Conservation (phyloP, 352 stramenopile genomes). For the Phytophthora fragariaefolia region DNA sequence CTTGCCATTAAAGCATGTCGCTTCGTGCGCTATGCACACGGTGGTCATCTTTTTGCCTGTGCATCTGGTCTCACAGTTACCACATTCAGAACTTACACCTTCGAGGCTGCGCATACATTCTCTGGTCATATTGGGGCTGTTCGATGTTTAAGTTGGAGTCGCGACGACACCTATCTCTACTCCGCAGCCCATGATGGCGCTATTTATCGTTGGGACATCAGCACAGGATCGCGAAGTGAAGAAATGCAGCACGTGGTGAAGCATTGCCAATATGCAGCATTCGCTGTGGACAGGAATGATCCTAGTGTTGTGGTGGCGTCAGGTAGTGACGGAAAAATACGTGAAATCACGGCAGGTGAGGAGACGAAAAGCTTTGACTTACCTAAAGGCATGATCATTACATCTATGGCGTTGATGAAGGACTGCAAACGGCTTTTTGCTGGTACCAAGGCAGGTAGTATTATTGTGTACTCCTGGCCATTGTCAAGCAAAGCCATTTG, state of each 20-base stretch:
- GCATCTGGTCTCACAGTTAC: conserved; percentile 69
- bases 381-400: conserved; percentile 46
- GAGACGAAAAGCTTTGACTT: conserved; percentile 64
- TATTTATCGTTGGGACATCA: conserved; percentile 82
- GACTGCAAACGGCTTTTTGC: conserved; percentile 72
- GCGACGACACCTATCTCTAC: conserved; percentile 78
- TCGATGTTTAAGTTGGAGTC: conserved; percentile 65
- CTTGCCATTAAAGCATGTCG: conserved; percentile 71
- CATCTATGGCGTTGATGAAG: conserved; percentile 63
- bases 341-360: conserved; percentile 66
- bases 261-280: conserved; percentile 73
- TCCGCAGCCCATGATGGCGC: conserved; percentile 81
- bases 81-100: conserved; percentile 71
- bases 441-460: conserved; percentile 63
- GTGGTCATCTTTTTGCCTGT: conserved; percentile 79
- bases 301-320: conserved; percentile 57
- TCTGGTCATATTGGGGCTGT: conserved; percentile 85
- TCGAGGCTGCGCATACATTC: conserved; percentile 75
- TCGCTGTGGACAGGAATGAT: conserved; percentile 62
- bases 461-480: conserved; percentile 74
- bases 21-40: conserved; percentile 66
- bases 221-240: conserved; percentile 61
- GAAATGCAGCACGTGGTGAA: conserved; percentile 81
- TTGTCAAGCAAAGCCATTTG: conserved; percentile 43
- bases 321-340: conserved; percentile 73